Base-by-base conservation (phyloP, 345 rosid genomes). In the Arabidopsis arenosa region DNA sequence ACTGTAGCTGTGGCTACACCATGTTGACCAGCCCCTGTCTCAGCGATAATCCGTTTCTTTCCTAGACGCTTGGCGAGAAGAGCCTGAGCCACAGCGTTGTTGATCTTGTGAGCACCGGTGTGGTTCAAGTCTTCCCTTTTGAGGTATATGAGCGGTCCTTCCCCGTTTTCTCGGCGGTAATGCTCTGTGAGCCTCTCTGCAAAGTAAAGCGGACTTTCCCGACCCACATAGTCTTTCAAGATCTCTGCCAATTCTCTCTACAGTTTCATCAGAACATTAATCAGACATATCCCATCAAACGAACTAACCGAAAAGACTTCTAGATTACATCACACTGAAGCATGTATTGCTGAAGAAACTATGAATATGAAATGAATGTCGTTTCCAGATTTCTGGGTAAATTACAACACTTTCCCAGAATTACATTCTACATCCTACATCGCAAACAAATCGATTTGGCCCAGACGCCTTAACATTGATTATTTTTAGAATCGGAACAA, bases 1-100 rank as follows among this genome's bases (percentile, higher is more conserved):
- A 90, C 99, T 0, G 99, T 90, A 45, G 99, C 99, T 4, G 99
- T 94, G 4, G 97, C 99, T 54, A 94, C 97, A 48, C 99, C 99
- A 47, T 94, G 97, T 80, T 94, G 99, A 58, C 97, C 99, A 73
- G 99, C 97, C 7, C 99, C 99, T 36, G 96, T 92, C 73, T 92
- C 99, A 30, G 97, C 99, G 45, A 94, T 92, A 53, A 94, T 92
- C 17, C 97, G 84, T 60, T 75, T 74, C 66, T 90, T 92, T 0
- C 99, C 99, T 82, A 94, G 66, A 6, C 80, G 92, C 81, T 90
- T 89, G 21, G 97, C 97, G 0, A 94, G 93, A 84, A 92, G 80
- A 33, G 89, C 97, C 80, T 94, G 97, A 15, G 90, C 99, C 68
- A 92, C 80, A 1, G 97, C 97, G 68, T 94, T 94, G 78, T 94